These are phyloP conservation scores for Penicillium canescens DNA, from an alignment of 495 filamentous ascomycete species.

Conservation along the genomic window DNA sequence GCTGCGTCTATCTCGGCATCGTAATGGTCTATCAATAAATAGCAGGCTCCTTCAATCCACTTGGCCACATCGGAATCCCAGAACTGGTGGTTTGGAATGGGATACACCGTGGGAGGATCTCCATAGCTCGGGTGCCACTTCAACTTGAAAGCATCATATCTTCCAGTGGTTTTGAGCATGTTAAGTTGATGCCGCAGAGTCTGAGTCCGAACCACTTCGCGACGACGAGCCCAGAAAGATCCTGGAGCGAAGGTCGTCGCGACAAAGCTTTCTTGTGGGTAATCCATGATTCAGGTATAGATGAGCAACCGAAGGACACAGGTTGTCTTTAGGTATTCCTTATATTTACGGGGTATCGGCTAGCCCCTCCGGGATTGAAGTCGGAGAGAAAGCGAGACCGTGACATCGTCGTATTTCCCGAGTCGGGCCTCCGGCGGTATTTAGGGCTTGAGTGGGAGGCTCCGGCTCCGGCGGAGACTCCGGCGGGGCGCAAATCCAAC, in stretches of 20 bases:
- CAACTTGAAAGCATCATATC: constrained; percentile 56
- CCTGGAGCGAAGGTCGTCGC: constrained; percentile 27
- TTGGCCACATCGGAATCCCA: constrained; percentile 64
- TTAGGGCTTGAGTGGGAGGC: constrained; percentile 12
- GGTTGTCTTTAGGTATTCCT: not conserved
- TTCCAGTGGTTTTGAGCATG: constrained; percentile 53
- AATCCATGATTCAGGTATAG: constrained; percentile 14
- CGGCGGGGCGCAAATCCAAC: constrained; percentile 11
- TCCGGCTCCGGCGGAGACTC: constrained; percentile 23
- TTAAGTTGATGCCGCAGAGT: constrained; percentile 48
- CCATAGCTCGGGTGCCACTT: constrained; percentile 51
- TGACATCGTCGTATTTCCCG: not conserved
- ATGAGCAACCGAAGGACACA: not conserved
- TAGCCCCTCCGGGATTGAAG: not conserved
- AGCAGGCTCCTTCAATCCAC: constrained; percentile 62
- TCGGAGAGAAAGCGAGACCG: constrained; percentile 15
- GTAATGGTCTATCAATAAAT: constrained; percentile 48
- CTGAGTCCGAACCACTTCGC: constrained; percentile 38
- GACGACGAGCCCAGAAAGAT: constrained; percentile 37
- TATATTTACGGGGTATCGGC: not conserved
- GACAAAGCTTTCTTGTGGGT: constrained; percentile 37
- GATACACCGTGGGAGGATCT: constrained; percentile 48
- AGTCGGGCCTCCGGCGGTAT: not conserved
- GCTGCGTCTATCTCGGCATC: constrained; percentile 49
- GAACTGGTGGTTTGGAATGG: constrained; percentile 54